Evolutionary conservation across 257 asterid genomes (phyloP), one percentile per base, ranked within the genome.

Genomic region (Rubia yunnanensis): DNA sequence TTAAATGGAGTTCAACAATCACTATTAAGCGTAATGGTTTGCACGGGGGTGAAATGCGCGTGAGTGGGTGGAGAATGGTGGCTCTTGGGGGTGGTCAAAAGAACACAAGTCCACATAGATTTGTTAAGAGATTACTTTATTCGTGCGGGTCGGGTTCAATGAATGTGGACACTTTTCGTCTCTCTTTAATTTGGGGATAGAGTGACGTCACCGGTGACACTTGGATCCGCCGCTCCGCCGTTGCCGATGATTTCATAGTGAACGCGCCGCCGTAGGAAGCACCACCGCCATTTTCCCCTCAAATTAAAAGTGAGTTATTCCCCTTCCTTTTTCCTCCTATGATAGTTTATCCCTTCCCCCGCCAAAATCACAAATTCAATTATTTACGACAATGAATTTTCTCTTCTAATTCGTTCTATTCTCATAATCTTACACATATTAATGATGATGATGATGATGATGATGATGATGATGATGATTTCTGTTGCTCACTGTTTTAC

Each of bases 281-380:
- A 13, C 10, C 27, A 54, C 27, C 67, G 41, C 65, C 78, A 38
- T 30, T 53, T 66, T 60, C 79, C 83, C 79, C 85, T 68, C 15
- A 18, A 64, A 28, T 54, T 52, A 14, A 14, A 39, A 39, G 66
- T 35, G 32, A 23, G 50, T 38, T 71, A 71, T 48, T 59, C 52
- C 32, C 76, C 63, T 84, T 65, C 69, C 13, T 20, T 58, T 73
- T 65, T 70, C 27, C 81, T 73, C 81, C 83, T 81, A 81, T 65
- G 75, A 81, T 77, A 83, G 38, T 81, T 71, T 77, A 78, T 41
- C 80, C 73, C 62, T 17, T 61, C 15, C 34, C 67, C 68, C 74
- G 74, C 74, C 74, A 70, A 70, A 63, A 10, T 27, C 26, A 6
- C n/a, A 0, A 5, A 34, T 11, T 11, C 30, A 1, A 8, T 8